phyloP scores from a whole-genome alignment of 805 yeast species.

The Candida sakaeoensis region DNA sequence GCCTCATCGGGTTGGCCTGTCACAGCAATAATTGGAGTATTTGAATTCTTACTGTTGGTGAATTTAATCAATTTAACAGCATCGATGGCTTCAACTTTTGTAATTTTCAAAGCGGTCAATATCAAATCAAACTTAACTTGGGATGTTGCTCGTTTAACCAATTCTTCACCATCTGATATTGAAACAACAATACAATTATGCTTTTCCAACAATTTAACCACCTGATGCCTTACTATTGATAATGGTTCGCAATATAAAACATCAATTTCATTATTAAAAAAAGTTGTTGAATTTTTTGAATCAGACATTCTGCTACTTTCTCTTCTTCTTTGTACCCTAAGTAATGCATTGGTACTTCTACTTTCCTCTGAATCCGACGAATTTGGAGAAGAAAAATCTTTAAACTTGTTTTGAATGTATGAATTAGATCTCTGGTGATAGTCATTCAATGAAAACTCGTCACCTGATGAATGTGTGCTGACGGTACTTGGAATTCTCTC shows the following conservation, averaged over 20 bases:
- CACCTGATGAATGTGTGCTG: slow-evolving; percentile 31
- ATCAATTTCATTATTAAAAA: slow-evolving; percentile 43
- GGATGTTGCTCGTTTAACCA: slow-evolving; percentile 76
- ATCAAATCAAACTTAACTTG: slow-evolving; percentile 82
- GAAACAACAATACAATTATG: slow-evolving; percentile 79
- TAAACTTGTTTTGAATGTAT: slow-evolving; percentile 7
- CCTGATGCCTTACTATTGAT: slow-evolving; percentile 71
- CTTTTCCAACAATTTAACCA: slow-evolving; percentile 58
- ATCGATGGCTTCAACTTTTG: slow-evolving; percentile 69
- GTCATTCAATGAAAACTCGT: slow-evolving; percentile 16
- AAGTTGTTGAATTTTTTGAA: not conserved
- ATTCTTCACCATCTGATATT: slow-evolving; percentile 76
- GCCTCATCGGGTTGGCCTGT: slow-evolving; percentile 75
- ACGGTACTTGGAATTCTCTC: slow-evolving; percentile 30
- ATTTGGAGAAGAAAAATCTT: slow-evolving; percentile 46
- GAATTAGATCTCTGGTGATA: slow-evolving; percentile 9
- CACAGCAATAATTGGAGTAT: slow-evolving; percentile 72
- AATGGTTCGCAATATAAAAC: slow-evolving; percentile 83
- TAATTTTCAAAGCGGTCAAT: slow-evolving; percentile 66
- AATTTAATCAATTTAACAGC: slow-evolving; percentile 70
- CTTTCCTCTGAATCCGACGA: slow-evolving; percentile 68
- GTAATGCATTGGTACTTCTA: slow-evolving; percentile 42
- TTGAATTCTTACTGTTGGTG: slow-evolving; percentile 73
- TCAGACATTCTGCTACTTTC: slow-evolving; percentile 40
- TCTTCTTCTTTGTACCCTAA: slow-evolving; percentile 49